These are phyloP conservation scores for Gossypium schwendimanii DNA, from an alignment of 441 rosid species.

Conservation along the genomic window DNA sequence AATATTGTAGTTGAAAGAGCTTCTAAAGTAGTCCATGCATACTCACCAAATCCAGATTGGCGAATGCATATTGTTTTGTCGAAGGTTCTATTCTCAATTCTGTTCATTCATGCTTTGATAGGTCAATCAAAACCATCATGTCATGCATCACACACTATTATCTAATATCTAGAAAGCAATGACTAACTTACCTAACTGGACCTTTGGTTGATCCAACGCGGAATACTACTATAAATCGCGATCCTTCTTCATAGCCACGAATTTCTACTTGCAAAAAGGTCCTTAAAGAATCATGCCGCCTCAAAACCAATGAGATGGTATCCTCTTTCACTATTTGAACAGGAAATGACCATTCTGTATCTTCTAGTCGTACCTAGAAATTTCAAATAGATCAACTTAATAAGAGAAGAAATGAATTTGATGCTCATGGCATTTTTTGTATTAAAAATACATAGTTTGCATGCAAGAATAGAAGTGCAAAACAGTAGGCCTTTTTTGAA, in stretches of 20 bases:
- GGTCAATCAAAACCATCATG: conserved; percentile 13
- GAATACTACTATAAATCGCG: conserved; percentile 88
- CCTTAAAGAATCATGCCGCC: conserved; percentile 43
- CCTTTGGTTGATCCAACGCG: conserved; percentile 78
- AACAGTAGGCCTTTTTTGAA: not conserved
- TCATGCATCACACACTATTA: not conserved
- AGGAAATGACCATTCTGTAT: conserved; percentile 94
- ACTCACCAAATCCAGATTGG: conserved; percentile 87
- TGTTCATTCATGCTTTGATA: conserved; percentile 27
- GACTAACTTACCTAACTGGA: conserved; percentile 72
- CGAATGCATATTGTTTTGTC: conserved; percentile 60
- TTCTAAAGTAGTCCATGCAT: conserved; percentile 62
- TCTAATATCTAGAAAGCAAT: not conserved
- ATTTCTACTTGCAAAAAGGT: conserved; percentile 69
- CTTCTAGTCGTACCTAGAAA: conserved; percentile 67
- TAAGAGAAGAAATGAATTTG: not conserved
- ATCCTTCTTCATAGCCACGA: conserved; percentile 99
- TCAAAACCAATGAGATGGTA: conserved; percentile 70
- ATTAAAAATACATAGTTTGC: too few relatives aligned
- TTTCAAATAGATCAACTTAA: conserved; percentile 9
- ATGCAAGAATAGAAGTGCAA: too few relatives aligned
- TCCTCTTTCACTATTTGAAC: conserved; percentile 80
- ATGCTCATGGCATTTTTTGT: not conserved
- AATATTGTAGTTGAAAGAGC: conserved; percentile 70
- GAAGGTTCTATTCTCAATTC: conserved; percentile 85